Evolutionary conservation across 352 stramenopile species (phyloP), one percentile per base, ranked within the genome.

Genomic region (Phytophthora palmivora): DNA sequence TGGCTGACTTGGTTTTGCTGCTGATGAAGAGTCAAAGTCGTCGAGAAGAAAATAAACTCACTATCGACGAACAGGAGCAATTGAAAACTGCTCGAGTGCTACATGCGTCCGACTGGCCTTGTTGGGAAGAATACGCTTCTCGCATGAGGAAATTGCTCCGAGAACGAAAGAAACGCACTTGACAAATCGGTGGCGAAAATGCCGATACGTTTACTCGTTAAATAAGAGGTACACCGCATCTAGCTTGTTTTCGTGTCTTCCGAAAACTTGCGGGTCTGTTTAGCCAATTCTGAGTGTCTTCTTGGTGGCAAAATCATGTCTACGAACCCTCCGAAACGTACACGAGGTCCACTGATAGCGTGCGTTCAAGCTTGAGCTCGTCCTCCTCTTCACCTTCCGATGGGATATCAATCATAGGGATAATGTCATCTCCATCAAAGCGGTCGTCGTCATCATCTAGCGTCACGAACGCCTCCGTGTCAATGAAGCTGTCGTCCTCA

Each of bases 11-110:
- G 21, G 67, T 83, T 43, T 33, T 71, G 43, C 52, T 87, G 56
- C 18, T 87, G 19, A 74, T 84, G 70, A 83, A 78, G 53, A 79
- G 67, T 52, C 67, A 79, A 43, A 87, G 78, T 42, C 22, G 47
- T 0, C 44, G 34, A 10, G 26, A 53, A 5, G 44, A 48, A 34
- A 82, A 87, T 32, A 26, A 50, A 1, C 48, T 87, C 16, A 68
- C 44, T 1, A 14, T 2, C 0, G 19, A 43, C 2, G 67, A 87
- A 26, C 48, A 48, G 12, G 37, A 60, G 3, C 22, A 21, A 51
- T 41, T 84, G 15, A 28, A 37, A 8, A 30, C 19, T 26, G 41
- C 76, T 0, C 55, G 52, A 28, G 39, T 21, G 16, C 36, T 26
- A 11, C 37, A 67, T 18, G 24, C 39, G 0, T 19, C 48, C 3